Evolutionary conservation across 495 filamentous ascomycete species (phyloP).

Genomic region (Aspergillus incahuasiensis): DNA sequence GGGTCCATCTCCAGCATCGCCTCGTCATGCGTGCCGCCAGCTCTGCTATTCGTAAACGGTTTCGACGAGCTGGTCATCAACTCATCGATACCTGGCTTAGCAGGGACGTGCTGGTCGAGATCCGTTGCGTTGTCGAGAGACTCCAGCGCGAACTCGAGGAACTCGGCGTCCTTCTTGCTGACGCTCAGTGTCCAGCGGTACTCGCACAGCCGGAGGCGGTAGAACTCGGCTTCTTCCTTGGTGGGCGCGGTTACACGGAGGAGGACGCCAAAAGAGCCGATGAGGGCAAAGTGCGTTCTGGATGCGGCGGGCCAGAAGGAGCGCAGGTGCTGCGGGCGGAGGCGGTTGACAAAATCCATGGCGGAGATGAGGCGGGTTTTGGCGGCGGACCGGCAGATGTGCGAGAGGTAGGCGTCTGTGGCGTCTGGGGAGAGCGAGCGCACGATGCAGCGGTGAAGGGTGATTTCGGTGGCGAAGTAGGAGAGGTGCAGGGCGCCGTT

Average conservation of each 20-base stretch:
- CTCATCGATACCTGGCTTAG: conserved; percentile 46
- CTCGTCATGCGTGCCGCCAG: conserved; percentile 16
- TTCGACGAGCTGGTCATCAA: conserved; percentile 41
- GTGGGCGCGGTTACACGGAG: conserved; percentile 84
- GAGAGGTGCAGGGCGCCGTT: conserved; percentile 56
- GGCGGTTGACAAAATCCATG: conserved; percentile 55
- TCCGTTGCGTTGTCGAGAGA: conserved; percentile 42
- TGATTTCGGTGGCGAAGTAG: conserved; percentile 60
- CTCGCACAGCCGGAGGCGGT: conserved; percentile 76
- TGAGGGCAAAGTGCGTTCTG: conserved; percentile 51
- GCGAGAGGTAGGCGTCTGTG: conserved; percentile 59
- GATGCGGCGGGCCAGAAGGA: conserved; percentile 54
- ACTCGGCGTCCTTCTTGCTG: conserved; percentile 71
- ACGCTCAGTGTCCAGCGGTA: conserved; percentile 93
- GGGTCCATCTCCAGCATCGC: conserved; percentile 17
- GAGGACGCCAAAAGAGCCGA: conserved; percentile 56
- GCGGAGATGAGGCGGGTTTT: conserved; percentile 54
- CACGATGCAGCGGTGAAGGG: conserved; percentile 57
- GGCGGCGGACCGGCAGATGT: conserved; percentile 88
- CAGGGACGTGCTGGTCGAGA: conserved; percentile 45
- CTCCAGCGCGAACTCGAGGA: conserved; percentile 52
- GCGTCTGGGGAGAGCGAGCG: conserved; percentile 43
- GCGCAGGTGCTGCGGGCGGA: conserved; percentile 48
- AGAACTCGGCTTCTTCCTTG: conserved; percentile 93
- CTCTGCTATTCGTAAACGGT: conserved; percentile 9